These are phyloP conservation scores for Athelia sp. DNA, from an alignment of 1,284 basidiomycete species.

Conservation along the genomic window DNA sequence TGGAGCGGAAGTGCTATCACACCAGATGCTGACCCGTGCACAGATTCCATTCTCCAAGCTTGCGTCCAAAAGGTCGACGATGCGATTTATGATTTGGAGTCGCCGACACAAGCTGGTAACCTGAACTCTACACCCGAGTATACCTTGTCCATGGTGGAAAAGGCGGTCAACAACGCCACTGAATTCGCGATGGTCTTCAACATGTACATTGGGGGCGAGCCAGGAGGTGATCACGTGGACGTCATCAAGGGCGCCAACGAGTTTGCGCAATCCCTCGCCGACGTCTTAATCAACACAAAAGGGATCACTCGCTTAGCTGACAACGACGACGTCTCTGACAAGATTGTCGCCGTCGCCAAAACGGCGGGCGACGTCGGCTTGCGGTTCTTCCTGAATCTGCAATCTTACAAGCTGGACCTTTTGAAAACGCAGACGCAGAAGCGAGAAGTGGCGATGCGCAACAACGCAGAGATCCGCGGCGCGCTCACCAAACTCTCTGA, in stretches of 20 bases:
- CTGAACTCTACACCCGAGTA: conserved; percentile 97
- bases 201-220: conserved; percentile 84
- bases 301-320: conserved; percentile 91
- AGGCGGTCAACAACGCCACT: conserved; percentile 88
- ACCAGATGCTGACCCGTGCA: not conserved
- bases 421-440: conserved; percentile 63
- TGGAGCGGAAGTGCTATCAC: conserved; percentile 7
- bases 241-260: conserved; percentile 98
- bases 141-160: conserved; percentile 97
- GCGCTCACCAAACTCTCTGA: conserved; percentile 86
- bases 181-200: conserved; percentile 97
- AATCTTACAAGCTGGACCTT: conserved; percentile 90
- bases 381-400: conserved; percentile 92
- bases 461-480: conserved; percentile 81
- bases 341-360: conserved; percentile 84
- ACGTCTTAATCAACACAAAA: conserved; percentile 91
- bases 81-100: conserved; percentile 95
- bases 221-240: conserved; percentile 92
- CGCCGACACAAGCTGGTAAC: conserved; percentile 90
- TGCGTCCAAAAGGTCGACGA: conserved; percentile 98
- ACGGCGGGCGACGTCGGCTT: conserved; percentile 83
- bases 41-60: conserved; percentile 95
- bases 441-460: conserved; percentile 86
- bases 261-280: conserved; percentile 88
- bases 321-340: conserved; percentile 90